These are phyloP conservation scores for Hura crepitans DNA, from an alignment of 441 rosid genomes.

Conservation along the genomic window DNA sequence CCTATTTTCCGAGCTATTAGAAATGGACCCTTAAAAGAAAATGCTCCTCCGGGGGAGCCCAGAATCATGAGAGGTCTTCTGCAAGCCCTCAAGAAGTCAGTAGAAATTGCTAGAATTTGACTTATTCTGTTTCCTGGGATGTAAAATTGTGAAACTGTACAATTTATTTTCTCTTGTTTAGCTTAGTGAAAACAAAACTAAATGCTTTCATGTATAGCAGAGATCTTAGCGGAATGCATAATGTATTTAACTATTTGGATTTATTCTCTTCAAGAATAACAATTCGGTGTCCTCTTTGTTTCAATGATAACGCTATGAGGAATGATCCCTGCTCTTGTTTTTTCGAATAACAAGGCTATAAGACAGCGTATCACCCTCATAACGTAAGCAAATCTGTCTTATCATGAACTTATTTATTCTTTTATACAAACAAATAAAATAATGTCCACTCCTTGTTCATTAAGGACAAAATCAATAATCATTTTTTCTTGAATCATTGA, in stretches of 20 bases:
- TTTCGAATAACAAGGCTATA: background rate
- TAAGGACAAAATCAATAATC: background rate
- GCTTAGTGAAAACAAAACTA: background rate
- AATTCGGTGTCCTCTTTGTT: background rate
- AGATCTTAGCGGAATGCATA: background rate
- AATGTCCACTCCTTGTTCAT: background rate
- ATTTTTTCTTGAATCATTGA: background rate
- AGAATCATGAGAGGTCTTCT: constrained; percentile 93
- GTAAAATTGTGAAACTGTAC: background rate
- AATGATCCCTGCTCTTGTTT: background rate
- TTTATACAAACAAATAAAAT: background rate
- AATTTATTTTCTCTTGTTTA: background rate
- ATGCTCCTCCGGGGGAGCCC: constrained; percentile 78
- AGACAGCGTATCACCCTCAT: background rate
- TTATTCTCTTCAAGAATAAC: constrained; percentile 5
- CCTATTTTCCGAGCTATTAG: constrained; percentile 74
- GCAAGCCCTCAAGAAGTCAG: constrained; percentile 60
- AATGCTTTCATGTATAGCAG: background rate
- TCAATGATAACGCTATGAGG: background rate
- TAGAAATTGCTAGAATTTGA: constrained; percentile 56
- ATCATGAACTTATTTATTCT: background rate
- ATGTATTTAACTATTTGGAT: background rate
- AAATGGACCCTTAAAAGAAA: constrained; percentile 63
- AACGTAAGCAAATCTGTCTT: background rate
- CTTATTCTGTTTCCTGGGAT: constrained; percentile 8